Evolutionary conservation across 169 alveolate genomes (phyloP), one percentile per base, ranked within the genome.

Genomic region (Plasmodium adleri): DNA sequence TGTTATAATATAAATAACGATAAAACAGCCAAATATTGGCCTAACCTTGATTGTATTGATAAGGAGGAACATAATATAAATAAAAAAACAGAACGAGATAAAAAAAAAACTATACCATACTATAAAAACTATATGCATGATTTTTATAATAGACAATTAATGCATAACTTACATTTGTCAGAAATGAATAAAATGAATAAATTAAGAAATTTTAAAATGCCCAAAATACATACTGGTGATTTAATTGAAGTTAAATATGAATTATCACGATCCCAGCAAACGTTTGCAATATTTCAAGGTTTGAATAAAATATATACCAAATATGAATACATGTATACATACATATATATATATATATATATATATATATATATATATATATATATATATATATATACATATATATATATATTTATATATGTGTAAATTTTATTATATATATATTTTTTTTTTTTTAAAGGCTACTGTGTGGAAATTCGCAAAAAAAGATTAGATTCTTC

Each of bases 201-300:
- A 66, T 74, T 90, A 62, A 76, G 96, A 58, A 94, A 94, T 71
- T 94, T 94, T 59, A 94, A 91, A 72, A 94, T 94, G 90, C 74
- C 92, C 4, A 50, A 50, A 28, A 74, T 78, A 5, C 75, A 60
- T 73, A 60, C 93, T 52, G 96, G 96, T 3, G 96, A 94, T 58
- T 68, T 94, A 59, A 74, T 94, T 8, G 96, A 94, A 56, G 95
- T 94, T 15, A 94, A 94, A 68, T 94, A 94, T 52, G 96, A 94
- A 59, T 88, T 94, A 28, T 94, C 96, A 9, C 58, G 96, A 20
- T 93, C 96, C 1, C 96, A 94, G 74, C 96, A 94, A 67, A 94
- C 96, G 13, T 94, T 88, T 52, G 96, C 96, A n/a, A 87, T 85
- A 5, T 94, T 94, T 62, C 93, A 91, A 66, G 96, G 96, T 94